phyloP scores from a whole-genome alignment of 805 yeast genomes.

The Kodamaea laetipori region DNA sequence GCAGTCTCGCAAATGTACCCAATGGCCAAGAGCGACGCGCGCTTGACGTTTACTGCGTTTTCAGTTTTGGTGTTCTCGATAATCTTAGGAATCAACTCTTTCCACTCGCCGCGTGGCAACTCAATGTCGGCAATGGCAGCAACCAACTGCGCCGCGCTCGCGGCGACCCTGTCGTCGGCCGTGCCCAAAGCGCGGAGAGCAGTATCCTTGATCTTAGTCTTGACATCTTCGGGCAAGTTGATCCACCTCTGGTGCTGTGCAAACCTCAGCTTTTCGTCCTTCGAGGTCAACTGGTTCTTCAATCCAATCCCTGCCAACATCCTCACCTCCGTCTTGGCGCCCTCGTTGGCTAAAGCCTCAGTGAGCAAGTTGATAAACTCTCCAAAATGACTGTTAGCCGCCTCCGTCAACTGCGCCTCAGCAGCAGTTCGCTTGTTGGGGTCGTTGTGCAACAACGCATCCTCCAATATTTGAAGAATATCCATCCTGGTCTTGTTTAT shows the following conservation, averaged over 20 bases:
- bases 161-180: slow-evolving; percentile 75
- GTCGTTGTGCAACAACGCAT: slow-evolving; percentile 72
- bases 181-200: slow-evolving; percentile 62
- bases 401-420: slow-evolving; percentile 69
- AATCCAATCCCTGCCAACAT: slow-evolving; percentile 87
- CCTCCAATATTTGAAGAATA: slow-evolving; percentile 71
- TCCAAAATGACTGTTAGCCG: slow-evolving; percentile 75
- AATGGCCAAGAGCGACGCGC: slow-evolving; percentile 83
- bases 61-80: slow-evolving; percentile 84
- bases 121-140: slow-evolving; percentile 98
- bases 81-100: slow-evolving; percentile 76
- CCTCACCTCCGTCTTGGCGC: slow-evolving; percentile 74
- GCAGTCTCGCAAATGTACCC: slow-evolving; percentile 97
- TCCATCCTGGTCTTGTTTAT: slow-evolving; percentile 44
- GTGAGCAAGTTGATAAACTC: slow-evolving; percentile 72
- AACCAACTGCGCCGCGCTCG: slow-evolving; percentile 87
- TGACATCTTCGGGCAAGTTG: slow-evolving; percentile 53
- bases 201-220: slow-evolving; percentile 63
- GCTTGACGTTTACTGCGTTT: slow-evolving; percentile 76
- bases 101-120: slow-evolving; percentile 86
- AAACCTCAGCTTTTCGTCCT: slow-evolving; percentile 60
- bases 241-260: slow-evolving; percentile 78
- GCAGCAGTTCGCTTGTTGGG: slow-evolving; percentile 71
- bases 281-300: slow-evolving; percentile 86
- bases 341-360: slow-evolving; percentile 66